A percentile compares a stretch with the other conserved stretches of the same genome.
Evolutionary conservation across 495 filamentous ascomycete genomes (phyloP).

Genomic region (Aeminium ludgeri): DNA sequence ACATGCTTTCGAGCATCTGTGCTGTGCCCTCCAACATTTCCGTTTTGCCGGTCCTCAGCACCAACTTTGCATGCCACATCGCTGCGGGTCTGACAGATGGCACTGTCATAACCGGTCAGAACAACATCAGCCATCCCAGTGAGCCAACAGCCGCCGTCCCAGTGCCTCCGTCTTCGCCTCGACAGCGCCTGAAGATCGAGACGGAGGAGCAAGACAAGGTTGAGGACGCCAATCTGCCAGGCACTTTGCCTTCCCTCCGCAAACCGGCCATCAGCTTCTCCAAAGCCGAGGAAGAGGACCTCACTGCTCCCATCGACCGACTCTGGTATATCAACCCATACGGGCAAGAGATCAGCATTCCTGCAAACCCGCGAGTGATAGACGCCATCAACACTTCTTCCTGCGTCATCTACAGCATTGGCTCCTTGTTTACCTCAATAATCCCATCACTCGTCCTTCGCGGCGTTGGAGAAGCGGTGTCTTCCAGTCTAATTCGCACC

Average conservation of each 20-base stretch:
- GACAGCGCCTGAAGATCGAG: constrained; percentile 16
- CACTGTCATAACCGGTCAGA: constrained; percentile 73
- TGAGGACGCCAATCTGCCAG: constrained; percentile 81
- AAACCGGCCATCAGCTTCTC: constrained; percentile 63
- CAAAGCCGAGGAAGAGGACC: constrained; percentile 54
- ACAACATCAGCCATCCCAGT: constrained; percentile 77
- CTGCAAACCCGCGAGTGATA: constrained; percentile 64
- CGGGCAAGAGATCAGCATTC: constrained; percentile 70
- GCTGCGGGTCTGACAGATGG: constrained; percentile 63
- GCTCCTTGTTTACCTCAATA: constrained; percentile 59
- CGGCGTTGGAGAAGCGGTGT: constrained; percentile 39
- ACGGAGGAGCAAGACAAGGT: constrained; percentile 28
- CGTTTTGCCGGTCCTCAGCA: constrained; percentile 81
- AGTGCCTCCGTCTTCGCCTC: constrained; percentile 16
- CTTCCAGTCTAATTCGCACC: constrained; percentile 32
- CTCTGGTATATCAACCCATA: constrained; percentile 98
- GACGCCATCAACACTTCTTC: constrained; percentile 42
- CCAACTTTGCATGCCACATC: constrained; percentile 88
- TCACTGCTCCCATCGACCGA: constrained; percentile 58
- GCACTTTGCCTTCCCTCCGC: constrained; percentile 60
- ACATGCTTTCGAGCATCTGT: constrained; percentile 49
- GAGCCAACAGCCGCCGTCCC: constrained; percentile 31
- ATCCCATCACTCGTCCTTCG: constrained; percentile 57
- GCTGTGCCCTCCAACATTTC: constrained; percentile 54
- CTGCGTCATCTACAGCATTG: constrained; percentile 76